Evolutionary conservation across 148 eudicot species (phyloP), one percentile per base, ranked within the genome.

Genomic region (Camellia sinensis): DNA sequence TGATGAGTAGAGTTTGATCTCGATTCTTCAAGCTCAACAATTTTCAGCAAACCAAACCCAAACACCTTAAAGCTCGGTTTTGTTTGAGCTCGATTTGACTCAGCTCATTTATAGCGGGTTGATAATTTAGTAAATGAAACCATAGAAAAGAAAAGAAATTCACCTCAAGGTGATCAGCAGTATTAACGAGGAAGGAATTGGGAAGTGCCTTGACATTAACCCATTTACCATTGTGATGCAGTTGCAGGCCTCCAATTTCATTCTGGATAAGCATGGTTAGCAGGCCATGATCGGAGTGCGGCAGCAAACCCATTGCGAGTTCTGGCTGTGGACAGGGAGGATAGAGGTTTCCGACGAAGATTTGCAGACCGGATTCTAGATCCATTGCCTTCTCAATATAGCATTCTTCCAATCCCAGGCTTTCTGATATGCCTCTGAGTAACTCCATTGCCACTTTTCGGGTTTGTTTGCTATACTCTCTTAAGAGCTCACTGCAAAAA

Each of bases 101-200:
- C 0, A 22, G 29, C 29, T 22, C 29, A 0, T 22, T 22, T 22
- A 46, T 46, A 46, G 50, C 50, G 4, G 50, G 4, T 46, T 4
- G 50, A 46, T 6, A 46, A 46, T 46, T 46, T 1, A 46, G 50
- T 46, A 4, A n/a, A 60, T 15, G 2, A 15, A 18, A 60, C 2
- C 2, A 60, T 2, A 2, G 9, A 15, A 18, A 63, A 19, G 7
- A n/a, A 78, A 3, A 67, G 56, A 2, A 40, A 21, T 3, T 9
- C 62, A 84, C 89, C 87, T 87, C 87, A 9, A 87, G 81, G 29
- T 85, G 87, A 65, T 87, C 89, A 45, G 74, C 87, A 10, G 83
- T 85, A 77, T 87, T 87, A 52, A 87, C 86, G 0, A 87, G 75
- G 57, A 85, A 80, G 11, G 80, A 84, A 81, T 84, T 87, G 61